phyloP scores from a whole-genome alignment of 2,329 filamentous ascomycete species.

The Pseudodiploospora longispora region DNA sequence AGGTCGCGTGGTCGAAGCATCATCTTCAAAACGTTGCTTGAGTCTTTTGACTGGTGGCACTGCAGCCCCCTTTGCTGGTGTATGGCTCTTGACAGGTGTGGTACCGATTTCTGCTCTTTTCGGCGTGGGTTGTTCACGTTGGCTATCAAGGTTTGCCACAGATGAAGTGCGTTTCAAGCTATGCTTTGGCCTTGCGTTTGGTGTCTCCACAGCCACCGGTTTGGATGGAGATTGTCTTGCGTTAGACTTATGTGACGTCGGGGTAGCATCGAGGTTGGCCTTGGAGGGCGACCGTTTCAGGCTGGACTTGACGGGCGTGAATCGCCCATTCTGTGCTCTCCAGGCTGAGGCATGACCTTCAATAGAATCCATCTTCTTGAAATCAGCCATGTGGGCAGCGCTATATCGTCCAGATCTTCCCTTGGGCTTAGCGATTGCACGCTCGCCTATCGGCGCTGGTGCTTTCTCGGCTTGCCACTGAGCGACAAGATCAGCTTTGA shows the following conservation, averaged over 20 bases:
- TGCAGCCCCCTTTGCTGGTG: conserved; percentile 3
- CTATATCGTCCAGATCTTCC: conserved; percentile 74
- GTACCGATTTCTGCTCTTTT: conserved; percentile 19
- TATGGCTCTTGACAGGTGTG: conserved; percentile 10
- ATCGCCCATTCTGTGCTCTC: conserved; percentile 47
- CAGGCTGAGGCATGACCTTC: conserved; percentile 76
- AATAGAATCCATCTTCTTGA: conserved; percentile 98
- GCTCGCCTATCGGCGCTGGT: conserved; percentile 35
- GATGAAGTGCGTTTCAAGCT: conserved; percentile 25
- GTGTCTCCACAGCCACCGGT: conserved; percentile 57
- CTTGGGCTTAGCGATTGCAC: conserved; percentile 74
- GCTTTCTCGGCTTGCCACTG: conserved; percentile 48
- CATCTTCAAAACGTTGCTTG: conserved; percentile 59
- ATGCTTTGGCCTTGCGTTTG: conserved; percentile 26
- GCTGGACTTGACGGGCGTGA: conserved; percentile 37
- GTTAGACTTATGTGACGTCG: conserved; percentile 26
- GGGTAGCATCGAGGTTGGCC: conserved; percentile 30
- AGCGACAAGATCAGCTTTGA: conserved; percentile 60
- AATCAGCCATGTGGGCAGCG: conserved; percentile 76
- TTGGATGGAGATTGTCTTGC: conserved; percentile 50
- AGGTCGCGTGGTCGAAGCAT: conserved; percentile 59
- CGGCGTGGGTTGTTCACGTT: conserved; percentile 11
- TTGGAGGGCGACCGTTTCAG: conserved; percentile 38
- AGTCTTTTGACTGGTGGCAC: conserved; percentile 55
- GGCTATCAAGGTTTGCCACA: conserved; percentile 23